These are phyloP conservation scores for Tilletia walkeri DNA, from an alignment of 1,284 basidiomycete genomes.

Conservation along the genomic window DNA sequence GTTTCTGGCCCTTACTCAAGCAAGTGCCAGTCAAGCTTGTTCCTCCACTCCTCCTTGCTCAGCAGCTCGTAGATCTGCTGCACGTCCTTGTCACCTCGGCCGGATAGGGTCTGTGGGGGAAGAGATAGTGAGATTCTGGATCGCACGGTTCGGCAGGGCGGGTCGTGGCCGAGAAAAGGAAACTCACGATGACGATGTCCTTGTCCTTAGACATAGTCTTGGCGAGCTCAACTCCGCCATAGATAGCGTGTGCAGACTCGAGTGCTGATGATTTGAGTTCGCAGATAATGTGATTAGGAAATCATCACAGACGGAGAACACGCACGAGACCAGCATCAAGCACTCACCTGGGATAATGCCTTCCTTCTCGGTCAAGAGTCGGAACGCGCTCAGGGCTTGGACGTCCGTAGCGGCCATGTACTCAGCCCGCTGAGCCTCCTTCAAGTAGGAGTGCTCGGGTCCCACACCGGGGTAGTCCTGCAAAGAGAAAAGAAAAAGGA, in stretches of 20 bases:
- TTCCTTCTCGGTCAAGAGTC: conserved; percentile 83
- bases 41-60: conserved; percentile 46
- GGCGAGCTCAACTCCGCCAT: conserved; percentile 82
- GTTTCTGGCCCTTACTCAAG: not conserved
- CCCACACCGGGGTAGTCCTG: conserved; percentile 70
- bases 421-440: conserved; percentile 87
- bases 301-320: too few species aligned
- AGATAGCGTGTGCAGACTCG: conserved; percentile 93
- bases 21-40: conserved; percentile 45
- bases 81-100: conserved; percentile 91
- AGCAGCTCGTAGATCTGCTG: conserved; percentile 74
- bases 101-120: conserved; percentile 54
- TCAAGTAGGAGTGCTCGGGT: conserved; percentile 95
- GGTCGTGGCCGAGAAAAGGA: not conserved
- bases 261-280: conserved; percentile 62
- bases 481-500: conserved; percentile 23
- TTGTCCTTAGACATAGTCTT: conserved; percentile 78
- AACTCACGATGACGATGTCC: conserved; percentile 71
- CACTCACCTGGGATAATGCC: conserved; percentile 82
- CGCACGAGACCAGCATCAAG: too few species aligned
- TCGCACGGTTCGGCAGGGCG: not conserved
- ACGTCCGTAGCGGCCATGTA: conserved; percentile 91
- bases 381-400: conserved; percentile 87
- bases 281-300: too few species aligned
- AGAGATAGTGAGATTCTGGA: not conserved